phyloP scores from a whole-genome alignment of 805 yeast species.

The Metschnikowia colocasiae region DNA sequence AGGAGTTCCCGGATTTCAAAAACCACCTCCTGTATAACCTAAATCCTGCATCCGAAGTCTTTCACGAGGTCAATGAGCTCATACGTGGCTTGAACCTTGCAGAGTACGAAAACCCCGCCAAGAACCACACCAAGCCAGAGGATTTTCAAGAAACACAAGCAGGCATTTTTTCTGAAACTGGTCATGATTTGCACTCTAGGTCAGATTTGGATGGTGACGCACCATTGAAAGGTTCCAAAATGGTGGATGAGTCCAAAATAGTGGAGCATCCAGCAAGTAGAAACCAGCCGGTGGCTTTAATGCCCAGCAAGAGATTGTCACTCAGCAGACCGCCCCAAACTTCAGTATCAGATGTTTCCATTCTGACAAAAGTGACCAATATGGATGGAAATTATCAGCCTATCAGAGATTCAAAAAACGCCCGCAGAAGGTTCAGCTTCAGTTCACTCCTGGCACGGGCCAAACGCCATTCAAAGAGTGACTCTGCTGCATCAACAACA shows the following conservation, averaged over 20 bases:
- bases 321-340: constrained; percentile 30
- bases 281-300: neutral
- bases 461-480: neutral
- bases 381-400: constrained; percentile 6
- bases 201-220: neutral
- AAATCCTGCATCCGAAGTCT: neutral
- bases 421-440: constrained; percentile 10
- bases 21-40: neutral
- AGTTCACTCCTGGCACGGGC: neutral
- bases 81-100: neutral
- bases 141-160: neutral
- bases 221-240: neutral
- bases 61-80: neutral
- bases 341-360: constrained; percentile 31
- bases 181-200: neutral
- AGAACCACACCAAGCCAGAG: neutral
- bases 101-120: neutral
- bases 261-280: neutral
- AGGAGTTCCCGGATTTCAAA: constrained; percentile 1
- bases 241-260: neutral
- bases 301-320: constrained; percentile 1
- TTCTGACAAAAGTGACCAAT: constrained; percentile 24
- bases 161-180: too few relatives aligned
- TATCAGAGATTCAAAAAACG: neutral
- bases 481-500: neutral